phyloP scores from a whole-genome alignment of 2,329 filamentous ascomycete species.

The Davidsoniella neocaledoniae region DNA sequence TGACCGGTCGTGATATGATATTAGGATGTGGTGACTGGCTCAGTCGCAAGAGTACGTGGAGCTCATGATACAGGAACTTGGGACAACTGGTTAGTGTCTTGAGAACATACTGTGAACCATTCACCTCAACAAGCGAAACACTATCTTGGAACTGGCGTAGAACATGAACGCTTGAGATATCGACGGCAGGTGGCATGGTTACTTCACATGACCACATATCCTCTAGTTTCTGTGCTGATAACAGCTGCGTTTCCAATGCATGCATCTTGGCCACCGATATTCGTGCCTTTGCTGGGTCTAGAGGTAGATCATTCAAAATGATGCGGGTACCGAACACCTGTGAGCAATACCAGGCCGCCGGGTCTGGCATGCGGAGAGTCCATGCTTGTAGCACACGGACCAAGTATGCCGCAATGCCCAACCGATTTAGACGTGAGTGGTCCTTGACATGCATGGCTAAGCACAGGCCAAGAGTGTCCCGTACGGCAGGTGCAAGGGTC shows the following conservation, averaged over 20 bases:
- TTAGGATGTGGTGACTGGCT: constrained; percentile 29
- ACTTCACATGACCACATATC: constrained; percentile 27
- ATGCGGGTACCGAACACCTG: constrained; percentile 42
- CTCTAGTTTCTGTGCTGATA: constrained; percentile 26
- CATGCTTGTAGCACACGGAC: constrained; percentile 36
- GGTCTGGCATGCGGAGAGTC: constrained; percentile 22
- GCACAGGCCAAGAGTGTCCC: constrained; percentile 31
- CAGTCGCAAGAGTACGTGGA: constrained; percentile 36
- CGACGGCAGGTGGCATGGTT: constrained; percentile 28
- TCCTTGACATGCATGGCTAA: constrained; percentile 40
- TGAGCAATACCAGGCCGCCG: constrained; percentile 23
- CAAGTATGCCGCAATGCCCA: constrained; percentile 37
- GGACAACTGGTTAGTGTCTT: constrained; percentile 40
- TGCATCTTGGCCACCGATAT: constrained; percentile 33
- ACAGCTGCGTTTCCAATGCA: constrained; percentile 34
- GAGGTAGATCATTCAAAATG: constrained; percentile 33
- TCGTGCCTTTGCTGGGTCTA: constrained; percentile 28
- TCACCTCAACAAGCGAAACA: constrained; percentile 35
- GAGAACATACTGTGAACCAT: constrained; percentile 31
- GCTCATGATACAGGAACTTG: constrained; percentile 45
- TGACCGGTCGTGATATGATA: constrained; percentile 33
- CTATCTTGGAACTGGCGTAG: constrained; percentile 41
- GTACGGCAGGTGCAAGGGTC: constrained; percentile 24
- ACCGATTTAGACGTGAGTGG: constrained; percentile 26
- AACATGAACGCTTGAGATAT: constrained; percentile 33